phyloP scores from a whole-genome alignment of 2,329 filamentous ascomycete genomes.

The Fusarium dlaminii region DNA sequence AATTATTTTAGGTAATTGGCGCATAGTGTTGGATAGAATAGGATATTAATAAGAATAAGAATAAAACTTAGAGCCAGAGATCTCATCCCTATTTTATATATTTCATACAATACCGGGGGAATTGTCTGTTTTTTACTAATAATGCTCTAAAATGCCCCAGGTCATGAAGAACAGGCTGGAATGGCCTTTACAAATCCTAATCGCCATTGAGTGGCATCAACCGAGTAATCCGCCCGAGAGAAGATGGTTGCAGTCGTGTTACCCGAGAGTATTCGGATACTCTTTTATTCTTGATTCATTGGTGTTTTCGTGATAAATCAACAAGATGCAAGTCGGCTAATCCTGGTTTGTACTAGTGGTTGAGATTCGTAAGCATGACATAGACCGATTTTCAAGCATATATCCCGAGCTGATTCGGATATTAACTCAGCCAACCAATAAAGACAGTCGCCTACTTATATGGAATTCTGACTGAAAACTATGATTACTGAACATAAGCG shows the following conservation, averaged over 20 bases:
- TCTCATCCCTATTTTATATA: background rate
- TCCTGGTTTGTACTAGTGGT: no score
- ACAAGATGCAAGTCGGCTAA: fast-evolving
- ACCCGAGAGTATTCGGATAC: background rate
- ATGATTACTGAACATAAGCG: background rate
- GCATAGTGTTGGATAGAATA: fast-evolving
- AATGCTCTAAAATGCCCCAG: fast-evolving
- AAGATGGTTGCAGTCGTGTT: background rate
- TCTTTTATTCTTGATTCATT: background rate
- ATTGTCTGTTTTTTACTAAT: background rate
- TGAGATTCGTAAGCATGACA: background rate
- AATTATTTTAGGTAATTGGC: background rate
- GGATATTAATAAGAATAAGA: background rate
- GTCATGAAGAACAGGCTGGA: fast-evolving
- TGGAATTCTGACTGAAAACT: fast-evolving
- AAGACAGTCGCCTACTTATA: fast-evolving
- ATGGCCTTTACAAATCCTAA: background rate
- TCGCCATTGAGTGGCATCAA: fast-evolving
- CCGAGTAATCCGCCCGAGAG: background rate
- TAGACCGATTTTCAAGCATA: fast-evolving
- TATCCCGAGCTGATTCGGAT: background rate
- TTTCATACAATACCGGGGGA: background rate
- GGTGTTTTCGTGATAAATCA: background rate
- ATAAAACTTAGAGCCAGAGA: fast-evolving
- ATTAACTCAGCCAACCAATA: background rate